A percentile compares a stretch with the other conserved stretches of the same genome.
Evolutionary conservation across 2,329 filamentous ascomycete species (phyloP).

Genomic region (Coniochaeta sp.): DNA sequence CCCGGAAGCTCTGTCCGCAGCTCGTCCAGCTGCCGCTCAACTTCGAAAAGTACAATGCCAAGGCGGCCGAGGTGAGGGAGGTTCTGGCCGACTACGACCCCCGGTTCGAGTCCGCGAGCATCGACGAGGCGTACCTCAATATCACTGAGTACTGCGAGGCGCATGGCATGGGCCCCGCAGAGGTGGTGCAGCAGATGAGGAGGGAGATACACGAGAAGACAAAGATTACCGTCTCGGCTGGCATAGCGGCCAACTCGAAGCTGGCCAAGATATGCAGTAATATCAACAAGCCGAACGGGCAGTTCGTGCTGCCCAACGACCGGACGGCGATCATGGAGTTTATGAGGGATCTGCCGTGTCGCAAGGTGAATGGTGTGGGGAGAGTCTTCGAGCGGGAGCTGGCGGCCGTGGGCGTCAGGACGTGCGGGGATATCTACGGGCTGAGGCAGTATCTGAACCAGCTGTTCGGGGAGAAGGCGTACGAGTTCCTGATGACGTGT

Average conservation of each 20-base stretch:
- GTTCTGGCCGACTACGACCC: slow-evolving; percentile 84
- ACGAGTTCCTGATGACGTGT: slow-evolving; percentile 75
- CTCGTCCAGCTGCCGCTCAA: slow-evolving; percentile 77
- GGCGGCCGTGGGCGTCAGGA: slow-evolving; percentile 77
- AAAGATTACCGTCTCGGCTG: slow-evolving; percentile 83
- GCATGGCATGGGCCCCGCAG: slow-evolving; percentile 60
- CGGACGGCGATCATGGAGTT: slow-evolving; percentile 72
- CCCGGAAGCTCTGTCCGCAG: slow-evolving; percentile 85
- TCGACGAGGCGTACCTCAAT: slow-evolving; percentile 95
- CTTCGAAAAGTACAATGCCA: slow-evolving; percentile 84
- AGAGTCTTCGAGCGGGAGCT: slow-evolving; percentile 89
- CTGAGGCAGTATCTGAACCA: slow-evolving; percentile 65
- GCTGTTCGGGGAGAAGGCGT: slow-evolving; percentile 88
- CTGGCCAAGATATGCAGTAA: slow-evolving; percentile 95
- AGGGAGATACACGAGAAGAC: slow-evolving; percentile 67
- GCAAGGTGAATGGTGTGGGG: slow-evolving; percentile 93
- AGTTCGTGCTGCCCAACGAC: slow-evolving; percentile 69
- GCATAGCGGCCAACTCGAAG: slow-evolving; percentile 88
- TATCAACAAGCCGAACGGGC: slow-evolving; percentile 92
- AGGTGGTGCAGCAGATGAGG: slow-evolving; percentile 71
- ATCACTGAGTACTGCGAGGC: slow-evolving; percentile 77
- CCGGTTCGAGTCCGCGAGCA: slow-evolving; percentile 85
- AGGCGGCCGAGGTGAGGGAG: slow-evolving; percentile 78
- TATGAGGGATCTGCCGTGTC: slow-evolving; percentile 73
- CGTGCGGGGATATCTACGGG: slow-evolving; percentile 78